Conservation (phyloP, 139 green algal species). For the Desmodesmus armatus region DNA sequence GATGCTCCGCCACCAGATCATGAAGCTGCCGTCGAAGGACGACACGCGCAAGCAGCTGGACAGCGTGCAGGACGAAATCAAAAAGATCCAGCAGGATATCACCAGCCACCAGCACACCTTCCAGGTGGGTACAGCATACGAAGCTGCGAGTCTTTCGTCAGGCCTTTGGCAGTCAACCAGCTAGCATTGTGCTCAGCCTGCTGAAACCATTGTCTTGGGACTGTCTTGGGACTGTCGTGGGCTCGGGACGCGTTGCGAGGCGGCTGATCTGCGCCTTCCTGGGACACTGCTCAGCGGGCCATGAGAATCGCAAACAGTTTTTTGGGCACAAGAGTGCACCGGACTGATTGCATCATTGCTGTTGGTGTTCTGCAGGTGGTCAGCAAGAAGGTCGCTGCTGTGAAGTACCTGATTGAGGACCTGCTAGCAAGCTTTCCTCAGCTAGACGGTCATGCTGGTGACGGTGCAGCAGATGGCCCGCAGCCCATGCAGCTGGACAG, state of each 20-base stretch:
- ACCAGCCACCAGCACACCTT: neutral
- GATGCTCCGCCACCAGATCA: conserved; percentile 28
- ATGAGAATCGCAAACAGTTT: neutral
- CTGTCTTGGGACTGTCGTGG: neutral
- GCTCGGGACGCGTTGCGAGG: too few relatives aligned
- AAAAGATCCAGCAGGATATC: neutral
- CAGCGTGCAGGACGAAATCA: conserved; percentile 2
- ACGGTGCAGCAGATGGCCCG: neutral
- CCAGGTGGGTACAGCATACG: neutral
- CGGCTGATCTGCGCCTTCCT: too few relatives aligned
- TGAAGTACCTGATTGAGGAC: conserved; percentile 15
- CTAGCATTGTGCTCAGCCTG: neutral
- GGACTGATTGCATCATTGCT: neutral
- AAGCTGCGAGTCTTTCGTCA: neutral
- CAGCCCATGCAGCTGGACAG: conserved; percentile 30
- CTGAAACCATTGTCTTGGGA: neutral
- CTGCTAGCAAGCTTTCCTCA: conserved; percentile 9
- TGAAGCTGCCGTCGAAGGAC: neutral
- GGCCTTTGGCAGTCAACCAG: neutral
- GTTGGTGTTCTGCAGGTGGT: conserved; percentile 5
- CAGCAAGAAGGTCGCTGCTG: conserved; percentile 30
- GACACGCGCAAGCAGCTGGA: conserved; percentile 39
- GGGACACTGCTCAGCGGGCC: neutral
- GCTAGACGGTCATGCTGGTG: neutral
- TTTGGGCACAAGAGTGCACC: neutral